Evolutionary conservation across 225 moss, liverwort and hornwort genomes (phyloP).

Genomic region (Thuidium tamariscinum): DNA sequence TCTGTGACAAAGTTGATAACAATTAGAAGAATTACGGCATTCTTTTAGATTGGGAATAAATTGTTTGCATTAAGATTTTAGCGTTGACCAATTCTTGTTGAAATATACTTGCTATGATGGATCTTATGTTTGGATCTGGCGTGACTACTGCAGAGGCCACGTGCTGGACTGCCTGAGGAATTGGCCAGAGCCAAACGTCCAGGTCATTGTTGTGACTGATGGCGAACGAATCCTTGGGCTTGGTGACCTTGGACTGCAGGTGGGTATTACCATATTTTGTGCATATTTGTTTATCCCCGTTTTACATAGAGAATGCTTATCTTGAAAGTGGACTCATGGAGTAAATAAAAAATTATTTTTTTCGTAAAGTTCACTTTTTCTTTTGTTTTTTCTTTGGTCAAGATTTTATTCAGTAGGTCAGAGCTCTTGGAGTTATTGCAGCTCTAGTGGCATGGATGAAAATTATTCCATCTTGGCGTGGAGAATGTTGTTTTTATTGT

Average conservation of each 20-base stretch:
- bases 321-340: not conserved
- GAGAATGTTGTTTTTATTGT: not conserved
- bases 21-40: too few species aligned
- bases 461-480: not conserved
- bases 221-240: constrained; percentile 82
- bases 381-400: not conserved
- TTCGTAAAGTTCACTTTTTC: not conserved
- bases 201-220: constrained; percentile 77
- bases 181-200: constrained; percentile 71
- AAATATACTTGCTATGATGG: not conserved
- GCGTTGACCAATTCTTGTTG: not conserved
- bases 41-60: not conserved
- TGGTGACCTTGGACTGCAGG: constrained; percentile 80
- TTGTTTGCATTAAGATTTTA: not conserved
- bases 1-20: not conserved
- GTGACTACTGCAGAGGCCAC: constrained; percentile 37
- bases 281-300: not conserved
- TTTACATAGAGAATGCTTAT: not conserved
- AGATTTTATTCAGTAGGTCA: not conserved
- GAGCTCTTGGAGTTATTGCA: not conserved
- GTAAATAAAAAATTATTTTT: not conserved
- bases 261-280: not conserved
- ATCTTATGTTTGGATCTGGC: not conserved
- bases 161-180: constrained; percentile 74
- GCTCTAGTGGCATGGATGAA: not conserved